Evolutionary conservation across 768 basidiomycete species (phyloP), one percentile per base, ranked within the genome.

Genomic region (Candolleomyces aberdarensis): DNA sequence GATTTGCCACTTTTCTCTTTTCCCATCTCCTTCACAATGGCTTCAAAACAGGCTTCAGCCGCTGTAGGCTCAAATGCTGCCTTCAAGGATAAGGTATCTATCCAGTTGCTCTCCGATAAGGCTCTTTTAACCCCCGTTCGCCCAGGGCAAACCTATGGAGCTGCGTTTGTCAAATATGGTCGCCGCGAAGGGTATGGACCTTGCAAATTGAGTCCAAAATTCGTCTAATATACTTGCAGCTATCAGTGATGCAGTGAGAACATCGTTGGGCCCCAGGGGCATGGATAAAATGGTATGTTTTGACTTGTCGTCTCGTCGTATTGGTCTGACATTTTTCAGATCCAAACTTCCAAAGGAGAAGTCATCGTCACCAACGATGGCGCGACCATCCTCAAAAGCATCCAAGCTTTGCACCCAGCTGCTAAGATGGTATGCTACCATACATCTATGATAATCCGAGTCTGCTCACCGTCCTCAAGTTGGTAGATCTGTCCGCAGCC

Each of bases 311-410:
- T 40, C 48, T 58, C 48, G 57, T 46, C 44, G 15, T 22, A 32
- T 32, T 17, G 22, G 54, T 57, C 53, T 58, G 29, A 52, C 48
- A 59, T 56, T 62, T 31, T 43, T 49, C 62, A 97, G 96, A 98
- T 98, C 70, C 94, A 95, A 85, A 97, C 95, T 6, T 77, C 92
- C 8, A 94, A 94, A 74, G 96, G 96, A 63, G 96, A 99, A 73
- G 94, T 96, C 17, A 91, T 98, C 67, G 92, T 99, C 66, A 98
- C 97, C 9, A 99, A 99, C 73, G 97, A 99, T 75, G 97, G 97
- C 19, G 97, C 97, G 7, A 99, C 97, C 11, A 99, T 99, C 66
- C 78, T 99, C 58, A 93, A 94, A 72, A 94, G 88, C 65, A 92
- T 98, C 66, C 94, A 96, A 67, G 97, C 96, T 19, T 76, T 98